A percentile compares a stretch with the other conserved stretches of the same genome.
Evolutionary conservation across 2,329 filamentous ascomycete genomes (phyloP).

Genomic region (Botrytis byssoidea): DNA sequence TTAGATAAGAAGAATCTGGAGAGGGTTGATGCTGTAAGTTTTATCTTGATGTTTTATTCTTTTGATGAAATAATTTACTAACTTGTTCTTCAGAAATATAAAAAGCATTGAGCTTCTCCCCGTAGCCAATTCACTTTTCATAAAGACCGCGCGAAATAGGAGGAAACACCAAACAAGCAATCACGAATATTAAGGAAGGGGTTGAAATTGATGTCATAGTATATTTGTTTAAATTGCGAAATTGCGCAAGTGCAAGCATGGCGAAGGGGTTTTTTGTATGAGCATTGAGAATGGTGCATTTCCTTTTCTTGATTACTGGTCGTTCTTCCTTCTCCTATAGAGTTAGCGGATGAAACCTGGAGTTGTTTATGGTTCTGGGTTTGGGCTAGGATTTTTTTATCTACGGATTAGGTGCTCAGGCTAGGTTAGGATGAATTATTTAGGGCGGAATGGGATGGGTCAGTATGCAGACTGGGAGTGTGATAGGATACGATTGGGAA

Average conservation of each 20-base stretch:
- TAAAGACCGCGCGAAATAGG: background rate
- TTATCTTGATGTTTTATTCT: slow-evolving; percentile 32
- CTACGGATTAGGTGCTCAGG: background rate
- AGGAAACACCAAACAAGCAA: background rate
- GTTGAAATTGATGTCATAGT: slow-evolving; percentile 2
- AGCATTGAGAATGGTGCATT: slow-evolving; percentile 3
- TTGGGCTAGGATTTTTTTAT: background rate
- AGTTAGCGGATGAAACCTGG: background rate
- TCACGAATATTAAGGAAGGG: background rate
- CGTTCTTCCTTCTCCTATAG: background rate
- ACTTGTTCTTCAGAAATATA: slow-evolving; percentile 38
- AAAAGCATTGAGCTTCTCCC: slow-evolving; percentile 34
- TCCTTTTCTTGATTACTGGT: background rate
- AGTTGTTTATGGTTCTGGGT: slow-evolving; percentile 2
- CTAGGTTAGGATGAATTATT: background rate
- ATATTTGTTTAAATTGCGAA: background rate
- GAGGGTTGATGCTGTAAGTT: slow-evolving; percentile 83
- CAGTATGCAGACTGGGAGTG: background rate
- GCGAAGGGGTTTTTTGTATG: slow-evolving; percentile 9
- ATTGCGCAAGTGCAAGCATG: slow-evolving; percentile 5
- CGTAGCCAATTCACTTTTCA: background rate
- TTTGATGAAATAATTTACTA: background rate
- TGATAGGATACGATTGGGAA: background rate
- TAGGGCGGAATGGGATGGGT: background rate
- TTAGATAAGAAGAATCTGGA: slow-evolving; percentile 80